Evolutionary conservation across 73 alveolate species (phyloP).

Genomic region (Paramecium pentaurelia): DNA sequence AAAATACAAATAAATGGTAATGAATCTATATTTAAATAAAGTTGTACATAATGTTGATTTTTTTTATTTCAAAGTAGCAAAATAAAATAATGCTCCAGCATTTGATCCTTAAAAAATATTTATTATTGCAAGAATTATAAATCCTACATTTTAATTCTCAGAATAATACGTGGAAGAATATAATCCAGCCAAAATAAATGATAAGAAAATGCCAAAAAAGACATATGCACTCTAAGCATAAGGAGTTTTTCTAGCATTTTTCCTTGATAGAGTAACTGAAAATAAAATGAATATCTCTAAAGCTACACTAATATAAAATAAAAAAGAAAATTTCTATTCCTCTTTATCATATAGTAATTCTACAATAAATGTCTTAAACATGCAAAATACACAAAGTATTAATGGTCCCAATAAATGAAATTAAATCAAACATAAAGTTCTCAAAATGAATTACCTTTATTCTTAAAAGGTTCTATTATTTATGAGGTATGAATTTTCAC

Average conservation of each 20-base stretch:
- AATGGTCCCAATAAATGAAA: background rate
- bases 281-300: background rate
- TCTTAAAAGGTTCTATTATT: background rate
- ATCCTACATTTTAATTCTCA: background rate
- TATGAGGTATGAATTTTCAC: background rate
- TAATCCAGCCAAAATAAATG: background rate
- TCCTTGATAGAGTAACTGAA: background rate
- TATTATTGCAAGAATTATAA: background rate
- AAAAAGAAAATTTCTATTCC: background rate
- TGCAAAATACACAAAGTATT: background rate
- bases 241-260: background rate
- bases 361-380: background rate
- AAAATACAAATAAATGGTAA: background rate
- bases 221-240: conserved; percentile 30
- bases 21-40: background rate
- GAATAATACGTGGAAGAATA: background rate
- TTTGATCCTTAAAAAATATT: background rate
- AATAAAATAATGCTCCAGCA: background rate
- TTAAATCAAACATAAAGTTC: background rate
- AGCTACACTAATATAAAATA: background rate
- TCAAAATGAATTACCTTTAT: background rate
- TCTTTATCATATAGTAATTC: background rate
- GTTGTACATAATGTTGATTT: background rate
- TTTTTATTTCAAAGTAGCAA: background rate
- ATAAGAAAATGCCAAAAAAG: background rate